These are phyloP conservation scores for Harringtonia aguacate DNA, from an alignment of 2,329 filamentous ascomycete species.

Conservation along the genomic window DNA sequence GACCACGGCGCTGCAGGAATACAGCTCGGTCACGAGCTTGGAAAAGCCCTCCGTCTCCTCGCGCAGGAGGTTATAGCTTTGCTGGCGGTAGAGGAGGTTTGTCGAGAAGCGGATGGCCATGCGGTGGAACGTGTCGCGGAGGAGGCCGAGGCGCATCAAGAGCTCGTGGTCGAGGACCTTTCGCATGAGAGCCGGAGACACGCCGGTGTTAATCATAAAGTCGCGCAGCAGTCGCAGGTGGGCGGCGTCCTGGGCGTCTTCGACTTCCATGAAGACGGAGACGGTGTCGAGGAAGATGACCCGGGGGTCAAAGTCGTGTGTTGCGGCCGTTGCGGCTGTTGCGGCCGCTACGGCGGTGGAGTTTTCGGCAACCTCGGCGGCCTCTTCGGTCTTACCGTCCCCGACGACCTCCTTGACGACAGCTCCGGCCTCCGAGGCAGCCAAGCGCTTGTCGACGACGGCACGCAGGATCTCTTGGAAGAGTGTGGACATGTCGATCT, in stretches of 20 bases:
- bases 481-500: conserved; percentile 56
- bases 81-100: conserved; percentile 86
- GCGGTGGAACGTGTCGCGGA: conserved; percentile 73
- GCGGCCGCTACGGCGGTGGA: no score
- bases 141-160: conserved; percentile 65
- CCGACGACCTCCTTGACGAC: conserved; percentile 63
- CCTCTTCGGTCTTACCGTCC: conserved; percentile 31
- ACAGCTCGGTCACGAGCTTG: conserved; percentile 91
- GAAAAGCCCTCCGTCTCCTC: conserved; percentile 97
- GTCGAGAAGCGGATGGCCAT: conserved; percentile 84
- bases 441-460: conserved; percentile 58
- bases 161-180: conserved; percentile 71
- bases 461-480: conserved; percentile 80
- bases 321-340: no score
- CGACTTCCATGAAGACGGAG: conserved; percentile 65
- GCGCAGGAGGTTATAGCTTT: conserved; percentile 89
- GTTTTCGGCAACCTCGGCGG: conserved; percentile 17
- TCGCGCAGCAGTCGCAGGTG: conserved; percentile 45
- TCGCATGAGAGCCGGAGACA: conserved; percentile 64
- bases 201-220: conserved; percentile 61
- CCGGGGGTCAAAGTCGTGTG: conserved; percentile 46
- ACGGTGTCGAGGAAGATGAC: conserved; percentile 75
- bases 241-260: conserved; percentile 36
- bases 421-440: conserved; percentile 56
- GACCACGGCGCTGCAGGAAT: conserved; percentile 65